These are phyloP conservation scores for Dioscorea zingiberensis DNA, from an alignment of 106 monocot species.

Conservation along the genomic window DNA sequence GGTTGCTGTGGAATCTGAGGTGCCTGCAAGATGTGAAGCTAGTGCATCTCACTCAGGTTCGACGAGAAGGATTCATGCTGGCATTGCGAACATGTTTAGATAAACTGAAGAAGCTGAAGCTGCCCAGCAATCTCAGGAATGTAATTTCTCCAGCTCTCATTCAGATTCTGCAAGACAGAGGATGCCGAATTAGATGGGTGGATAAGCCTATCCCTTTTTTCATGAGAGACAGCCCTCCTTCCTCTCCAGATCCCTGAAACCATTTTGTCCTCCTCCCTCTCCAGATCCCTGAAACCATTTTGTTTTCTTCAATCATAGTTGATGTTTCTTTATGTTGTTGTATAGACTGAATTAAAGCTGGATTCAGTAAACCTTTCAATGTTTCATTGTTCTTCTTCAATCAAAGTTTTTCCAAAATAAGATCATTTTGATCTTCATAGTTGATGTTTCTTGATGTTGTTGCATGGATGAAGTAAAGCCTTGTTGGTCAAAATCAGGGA, in stretches of 20 bases:
- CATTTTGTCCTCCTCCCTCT: neutral
- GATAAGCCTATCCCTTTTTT: slow-evolving; percentile 38
- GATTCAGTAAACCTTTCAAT: no score
- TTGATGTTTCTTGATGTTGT: no score
- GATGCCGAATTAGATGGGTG: slow-evolving; percentile 74
- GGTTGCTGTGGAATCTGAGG: slow-evolving; percentile 47
- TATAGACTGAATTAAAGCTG: no score
- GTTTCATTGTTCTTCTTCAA: no score
- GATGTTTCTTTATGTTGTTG: no score
- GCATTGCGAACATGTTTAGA: slow-evolving; percentile 42
- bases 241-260: no score
- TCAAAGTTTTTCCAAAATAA: no score
- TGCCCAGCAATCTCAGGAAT: slow-evolving; percentile 26
- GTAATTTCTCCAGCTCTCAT: slow-evolving; percentile 50
- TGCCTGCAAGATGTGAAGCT: slow-evolving; percentile 79
- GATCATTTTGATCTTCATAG: no score
- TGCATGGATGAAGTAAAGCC: no score
- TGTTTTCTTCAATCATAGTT: neutral
- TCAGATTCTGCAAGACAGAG: slow-evolving; percentile 49
- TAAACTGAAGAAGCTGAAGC: slow-evolving; percentile 81
- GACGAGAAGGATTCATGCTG: slow-evolving; percentile 52
- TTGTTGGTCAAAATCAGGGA: no score
- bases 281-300: no score
- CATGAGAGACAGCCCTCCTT: no score
- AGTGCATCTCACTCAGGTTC: slow-evolving; percentile 53